Base-by-base conservation (phyloP, 768 basidiomycete species). In the Boletellus emodensis region DNA sequence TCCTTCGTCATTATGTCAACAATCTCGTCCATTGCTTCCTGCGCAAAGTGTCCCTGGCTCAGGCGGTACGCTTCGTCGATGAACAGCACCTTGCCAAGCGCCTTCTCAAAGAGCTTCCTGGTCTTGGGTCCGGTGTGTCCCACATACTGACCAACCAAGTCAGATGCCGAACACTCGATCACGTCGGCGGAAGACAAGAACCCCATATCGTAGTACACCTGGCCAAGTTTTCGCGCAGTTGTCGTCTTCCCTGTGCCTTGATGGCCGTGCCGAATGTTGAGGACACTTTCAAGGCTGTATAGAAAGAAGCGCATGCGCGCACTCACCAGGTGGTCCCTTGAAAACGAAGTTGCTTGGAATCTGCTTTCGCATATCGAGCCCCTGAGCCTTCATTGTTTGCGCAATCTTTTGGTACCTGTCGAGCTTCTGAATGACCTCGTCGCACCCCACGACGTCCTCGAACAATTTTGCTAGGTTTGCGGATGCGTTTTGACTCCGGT, bases 111-210 rank as follows among this genome's bases (percentile, higher is more conserved):
- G 1, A 81, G 58, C 46, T 78, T 72, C 55, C 66, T 72, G 1
- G 81, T 82, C 63, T 85, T 85, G 0, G 83, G 84, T 1, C 85
- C 86, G 0, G 85, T 87, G 0, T 87, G 84, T 6, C 85, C 85
- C 9, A 87, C 78, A 44, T 81, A 87, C 57, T 85, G 73, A 1
- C 81, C 86, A 1, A 87, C 79, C 28, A 88, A 72, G 53, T 87
- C 86, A 2, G 84, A 75, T 0, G 83, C 84, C 0, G 85, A 85
- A 61, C 83, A 83, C 61, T 87, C 85, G 8, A 78, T 61, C 37
- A 87, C 83, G n/a, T 83, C 75, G 2, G 57, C 22, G 2, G 71
- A 72, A 26, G 73, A 66, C 8, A 83, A 62, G 52, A 82, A 72
- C 0, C 82, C 82, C 80, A 84, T 82, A 53, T 84, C 78, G 46